Conservation (phyloP, 306 rosid species). For the Vigna radiata region DNA sequence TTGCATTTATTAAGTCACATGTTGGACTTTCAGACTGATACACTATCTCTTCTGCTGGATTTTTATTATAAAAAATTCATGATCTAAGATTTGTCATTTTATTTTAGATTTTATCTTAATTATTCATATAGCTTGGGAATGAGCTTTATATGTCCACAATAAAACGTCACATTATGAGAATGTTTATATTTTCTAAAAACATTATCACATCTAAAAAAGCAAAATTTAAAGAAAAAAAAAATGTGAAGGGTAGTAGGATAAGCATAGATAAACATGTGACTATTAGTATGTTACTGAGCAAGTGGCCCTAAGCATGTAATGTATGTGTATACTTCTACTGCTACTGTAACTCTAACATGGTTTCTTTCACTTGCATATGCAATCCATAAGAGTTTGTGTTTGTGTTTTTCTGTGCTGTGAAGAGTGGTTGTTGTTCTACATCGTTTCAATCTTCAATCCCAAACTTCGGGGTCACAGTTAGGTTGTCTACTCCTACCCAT, state of each 20-base stretch:
- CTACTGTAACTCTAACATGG: not conserved
- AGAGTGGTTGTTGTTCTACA: slow-evolving; percentile 41
- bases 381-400: slow-evolving; percentile 44
- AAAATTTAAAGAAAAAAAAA: not conserved
- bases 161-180: too few species aligned
- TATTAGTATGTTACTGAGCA: not conserved
- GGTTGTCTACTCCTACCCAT: slow-evolving; percentile 50
- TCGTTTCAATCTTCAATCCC: slow-evolving; percentile 39
- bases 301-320: not conserved
- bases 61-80: not conserved
- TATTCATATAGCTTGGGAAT: too few species aligned
- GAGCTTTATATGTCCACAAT: too few species aligned
- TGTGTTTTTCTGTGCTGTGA: slow-evolving; percentile 8
- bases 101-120: not conserved
- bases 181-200: not conserved
- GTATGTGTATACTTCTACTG: not conserved
- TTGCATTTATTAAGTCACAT: not conserved
- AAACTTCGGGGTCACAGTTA: slow-evolving; percentile 41
- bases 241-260: not conserved
- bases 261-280: not conserved
- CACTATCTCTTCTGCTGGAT: not conserved
- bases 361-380: slow-evolving; percentile 8
- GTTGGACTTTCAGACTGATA: not conserved
- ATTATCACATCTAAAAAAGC: not conserved
- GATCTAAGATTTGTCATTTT: not conserved